Evolutionary conservation across 2,329 filamentous ascomycete genomes (phyloP).

Genomic region (Thielaviopsis populi): DNA sequence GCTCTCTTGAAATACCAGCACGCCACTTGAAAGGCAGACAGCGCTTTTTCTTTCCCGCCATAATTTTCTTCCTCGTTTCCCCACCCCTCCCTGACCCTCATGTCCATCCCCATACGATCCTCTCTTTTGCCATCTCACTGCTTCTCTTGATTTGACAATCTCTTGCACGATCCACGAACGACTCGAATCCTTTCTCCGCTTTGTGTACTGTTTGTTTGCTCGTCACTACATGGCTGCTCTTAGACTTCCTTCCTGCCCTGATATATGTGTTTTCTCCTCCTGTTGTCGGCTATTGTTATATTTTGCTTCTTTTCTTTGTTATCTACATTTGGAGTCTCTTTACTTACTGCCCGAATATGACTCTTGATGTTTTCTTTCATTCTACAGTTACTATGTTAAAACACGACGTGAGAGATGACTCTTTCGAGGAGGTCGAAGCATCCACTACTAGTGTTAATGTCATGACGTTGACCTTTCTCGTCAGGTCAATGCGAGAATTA

Average conservation of each 20-base stretch:
- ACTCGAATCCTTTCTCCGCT: not conserved
- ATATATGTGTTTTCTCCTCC: not conserved
- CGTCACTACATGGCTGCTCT: not conserved
- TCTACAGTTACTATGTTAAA: not conserved
- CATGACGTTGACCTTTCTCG: too few relatives aligned
- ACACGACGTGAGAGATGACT: too few relatives aligned
- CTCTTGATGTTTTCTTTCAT: not conserved
- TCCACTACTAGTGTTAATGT: too few relatives aligned
- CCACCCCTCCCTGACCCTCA: constrained; percentile 1
- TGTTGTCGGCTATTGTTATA: not conserved
- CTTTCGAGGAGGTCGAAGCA: too few relatives aligned
- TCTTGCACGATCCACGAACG: constrained; percentile 10
- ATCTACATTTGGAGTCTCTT: constrained; percentile 1
- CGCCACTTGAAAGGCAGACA: not conserved
- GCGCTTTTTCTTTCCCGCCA: not conserved
- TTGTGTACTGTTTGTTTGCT: not conserved
- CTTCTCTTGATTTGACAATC: not conserved
- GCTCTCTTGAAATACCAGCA: not conserved
- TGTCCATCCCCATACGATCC: not conserved
- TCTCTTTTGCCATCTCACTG: not conserved
- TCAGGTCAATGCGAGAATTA: too few relatives aligned
- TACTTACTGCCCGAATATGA: not conserved
- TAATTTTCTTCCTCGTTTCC: constrained; percentile 1
- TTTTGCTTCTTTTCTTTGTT: not conserved
- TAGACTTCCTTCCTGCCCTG: constrained; percentile 6